A percentile compares a stretch with the other conserved stretches of the same genome.
phyloP scores from a whole-genome alignment of 106 monocot genomes.

The Allium cepa region DNA sequence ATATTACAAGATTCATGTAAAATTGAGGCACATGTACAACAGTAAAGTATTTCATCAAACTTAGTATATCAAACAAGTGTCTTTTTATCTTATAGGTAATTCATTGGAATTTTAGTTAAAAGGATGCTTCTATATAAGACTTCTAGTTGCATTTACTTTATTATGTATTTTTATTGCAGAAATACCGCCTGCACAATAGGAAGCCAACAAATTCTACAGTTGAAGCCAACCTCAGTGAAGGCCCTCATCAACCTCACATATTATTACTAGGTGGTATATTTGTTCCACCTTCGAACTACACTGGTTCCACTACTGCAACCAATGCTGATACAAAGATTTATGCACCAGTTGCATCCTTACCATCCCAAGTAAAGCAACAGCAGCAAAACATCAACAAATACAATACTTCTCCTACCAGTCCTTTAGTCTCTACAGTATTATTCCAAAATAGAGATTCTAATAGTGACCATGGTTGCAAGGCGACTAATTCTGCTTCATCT shows the following conservation, averaged over 20 bases:
- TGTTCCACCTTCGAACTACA: slow-evolving; percentile 52
- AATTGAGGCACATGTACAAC: not conserved
- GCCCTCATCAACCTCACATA: slow-evolving; percentile 26
- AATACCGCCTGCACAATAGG: slow-evolving; percentile 69
- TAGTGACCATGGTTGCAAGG: slow-evolving; percentile 9
- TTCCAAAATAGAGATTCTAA: slow-evolving; percentile 11
- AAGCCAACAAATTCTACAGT: slow-evolving; percentile 19
- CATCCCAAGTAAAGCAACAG: slow-evolving; percentile 8
- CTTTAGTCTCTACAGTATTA: not conserved
- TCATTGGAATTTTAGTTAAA: not conserved
- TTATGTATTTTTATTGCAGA: slow-evolving; percentile 26
- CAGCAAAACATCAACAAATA: not conserved
- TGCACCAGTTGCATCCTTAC: slow-evolving; percentile 42
- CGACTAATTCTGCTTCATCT: slow-evolving; percentile 29
- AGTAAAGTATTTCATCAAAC: not conserved
- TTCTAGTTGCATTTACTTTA: not conserved
- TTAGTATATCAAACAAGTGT: not conserved
- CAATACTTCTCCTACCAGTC: slow-evolving; percentile 5
- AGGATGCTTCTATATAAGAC: not conserved
- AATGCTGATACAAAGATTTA: slow-evolving; percentile 18
- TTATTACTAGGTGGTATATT: slow-evolving; percentile 65
- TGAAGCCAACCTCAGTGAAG: slow-evolving; percentile 6
- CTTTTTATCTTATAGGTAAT: too few relatives aligned
- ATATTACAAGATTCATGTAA: not conserved
- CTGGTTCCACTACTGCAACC: slow-evolving; percentile 8